Evolutionary conservation across 108 stramenopile genomes (phyloP).

Genomic region (Pelagomonas calceolata): DNA sequence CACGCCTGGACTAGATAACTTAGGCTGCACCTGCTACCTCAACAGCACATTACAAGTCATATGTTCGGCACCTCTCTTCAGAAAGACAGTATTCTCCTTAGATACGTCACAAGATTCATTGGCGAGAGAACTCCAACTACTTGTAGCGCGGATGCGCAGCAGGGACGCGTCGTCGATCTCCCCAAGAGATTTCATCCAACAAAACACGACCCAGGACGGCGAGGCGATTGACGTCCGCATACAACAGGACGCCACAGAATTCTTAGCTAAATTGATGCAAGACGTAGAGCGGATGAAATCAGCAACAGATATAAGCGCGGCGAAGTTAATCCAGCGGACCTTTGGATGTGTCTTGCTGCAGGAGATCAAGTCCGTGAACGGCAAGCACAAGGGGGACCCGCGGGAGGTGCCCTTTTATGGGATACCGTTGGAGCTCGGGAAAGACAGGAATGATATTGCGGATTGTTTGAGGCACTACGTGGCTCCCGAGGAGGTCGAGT

Average conservation of each 20-base stretch:
- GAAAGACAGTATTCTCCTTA: constrained; percentile 10
- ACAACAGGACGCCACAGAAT: constrained; percentile 54
- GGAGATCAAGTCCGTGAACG: constrained; percentile 30
- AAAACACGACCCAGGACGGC: constrained; percentile 31
- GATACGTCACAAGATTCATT: not conserved
- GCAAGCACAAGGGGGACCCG: constrained; percentile 19
- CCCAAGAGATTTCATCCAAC: constrained; percentile 7
- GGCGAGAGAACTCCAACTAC: constrained; percentile 16
- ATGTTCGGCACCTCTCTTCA: constrained; percentile 14
- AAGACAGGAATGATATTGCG: constrained; percentile 5
- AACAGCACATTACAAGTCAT: constrained; percentile 50
- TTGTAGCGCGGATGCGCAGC: constrained; percentile 20
- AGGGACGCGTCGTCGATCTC: constrained; percentile 7
- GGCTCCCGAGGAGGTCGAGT: no score
- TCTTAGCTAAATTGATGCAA: constrained; percentile 31
- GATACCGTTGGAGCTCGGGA: constrained; percentile 23
- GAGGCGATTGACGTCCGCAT: constrained; percentile 31
- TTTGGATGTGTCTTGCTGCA: constrained; percentile 36
- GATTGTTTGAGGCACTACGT: not conserved
- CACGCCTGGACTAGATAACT: constrained; percentile 38
- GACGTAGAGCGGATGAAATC: constrained; percentile 18
- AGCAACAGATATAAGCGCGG: constrained; percentile 21
- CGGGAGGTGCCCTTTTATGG: constrained; percentile 36
- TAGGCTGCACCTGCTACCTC: constrained; percentile 58
- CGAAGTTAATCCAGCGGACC: constrained; percentile 16